These are phyloP conservation scores for Cephaloascus albidus DNA, from an alignment of 805 yeast species.

Conservation along the genomic window DNA sequence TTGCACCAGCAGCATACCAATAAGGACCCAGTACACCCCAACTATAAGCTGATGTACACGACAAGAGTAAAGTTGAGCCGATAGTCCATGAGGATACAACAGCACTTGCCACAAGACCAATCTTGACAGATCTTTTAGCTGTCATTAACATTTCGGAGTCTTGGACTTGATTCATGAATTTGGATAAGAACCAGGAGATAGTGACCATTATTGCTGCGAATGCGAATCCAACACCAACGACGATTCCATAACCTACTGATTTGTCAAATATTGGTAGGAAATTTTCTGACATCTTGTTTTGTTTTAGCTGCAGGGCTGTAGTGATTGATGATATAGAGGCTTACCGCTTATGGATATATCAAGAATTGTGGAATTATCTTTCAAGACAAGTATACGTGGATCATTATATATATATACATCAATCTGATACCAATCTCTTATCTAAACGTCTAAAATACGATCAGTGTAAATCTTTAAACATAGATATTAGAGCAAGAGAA, in stretches of 20 bases:
- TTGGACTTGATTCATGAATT: constrained; percentile 28
- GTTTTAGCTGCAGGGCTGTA: no score
- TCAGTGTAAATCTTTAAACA: no score
- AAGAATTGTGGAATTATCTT: no score
- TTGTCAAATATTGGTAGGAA: no score
- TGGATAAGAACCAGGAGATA: constrained; percentile 20
- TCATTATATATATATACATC: no score
- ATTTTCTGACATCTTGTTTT: no score
- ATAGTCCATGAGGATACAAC: constrained; percentile 42
- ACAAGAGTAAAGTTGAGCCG: constrained; percentile 29
- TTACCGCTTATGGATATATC: no score
- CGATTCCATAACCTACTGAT: constrained; percentile 36
- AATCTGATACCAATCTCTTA: no score
- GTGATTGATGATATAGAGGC: no score
- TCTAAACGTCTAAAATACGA: no score
- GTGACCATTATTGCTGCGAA: constrained; percentile 29
- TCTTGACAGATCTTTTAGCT: constrained; percentile 31
- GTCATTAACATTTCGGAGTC: constrained; percentile 36
- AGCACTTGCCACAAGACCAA: constrained; percentile 32
- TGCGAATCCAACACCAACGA: constrained; percentile 36
- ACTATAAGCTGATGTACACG: constrained; percentile 28
- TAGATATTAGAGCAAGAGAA: no score
- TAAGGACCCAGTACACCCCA: constrained; percentile 33
- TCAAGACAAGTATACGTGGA: no score
- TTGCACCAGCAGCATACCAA: constrained; percentile 25